Percentiles rank a stretch among this genome's conserved stretches.
These are phyloP conservation scores for Podaxis mareebaensis DNA, from an alignment of 768 basidiomycete species.

Conservation along the genomic window DNA sequence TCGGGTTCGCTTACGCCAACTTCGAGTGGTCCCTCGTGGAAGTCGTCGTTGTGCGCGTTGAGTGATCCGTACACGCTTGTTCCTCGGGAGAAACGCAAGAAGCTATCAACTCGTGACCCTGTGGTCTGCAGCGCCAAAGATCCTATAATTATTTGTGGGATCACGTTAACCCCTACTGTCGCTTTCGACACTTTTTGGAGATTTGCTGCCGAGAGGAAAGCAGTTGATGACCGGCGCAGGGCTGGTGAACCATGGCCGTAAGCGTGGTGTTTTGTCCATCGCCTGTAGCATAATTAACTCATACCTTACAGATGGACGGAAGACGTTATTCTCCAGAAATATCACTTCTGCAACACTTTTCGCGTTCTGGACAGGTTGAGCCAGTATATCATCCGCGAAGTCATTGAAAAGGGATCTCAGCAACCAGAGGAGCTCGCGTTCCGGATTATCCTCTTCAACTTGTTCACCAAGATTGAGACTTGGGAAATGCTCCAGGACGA, in stretches of 20 bases:
- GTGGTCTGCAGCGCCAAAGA: not conserved
- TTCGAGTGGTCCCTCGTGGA: not conserved
- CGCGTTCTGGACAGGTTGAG: conserved; percentile 71
- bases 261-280: conserved; percentile 8
- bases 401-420: conserved; percentile 69
- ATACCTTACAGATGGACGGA: conserved; percentile 59
- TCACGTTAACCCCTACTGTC: conserved; percentile 43
- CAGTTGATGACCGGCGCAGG: conserved; percentile 55
- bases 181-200: conserved; percentile 65
- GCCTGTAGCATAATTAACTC: conserved; percentile 1
- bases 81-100: not conserved
- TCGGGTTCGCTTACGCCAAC: not conserved
- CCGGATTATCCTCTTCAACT: conserved; percentile 69
- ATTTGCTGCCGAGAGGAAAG: conserved; percentile 57
- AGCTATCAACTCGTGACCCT: not conserved
- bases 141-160: conserved; percentile 37
- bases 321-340: conserved; percentile 54
- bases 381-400: conserved; percentile 68
- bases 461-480: conserved; percentile 70
- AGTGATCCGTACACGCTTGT: not conserved
- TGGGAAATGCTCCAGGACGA: conserved; percentile 59
- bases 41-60: not conserved
- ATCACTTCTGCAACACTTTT: conserved; percentile 74
- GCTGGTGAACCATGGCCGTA: conserved; percentile 52
- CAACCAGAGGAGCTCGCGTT: conserved; percentile 64